Base-by-base conservation (phyloP, 441 rosid species). In the Viola pubescens region DNA sequence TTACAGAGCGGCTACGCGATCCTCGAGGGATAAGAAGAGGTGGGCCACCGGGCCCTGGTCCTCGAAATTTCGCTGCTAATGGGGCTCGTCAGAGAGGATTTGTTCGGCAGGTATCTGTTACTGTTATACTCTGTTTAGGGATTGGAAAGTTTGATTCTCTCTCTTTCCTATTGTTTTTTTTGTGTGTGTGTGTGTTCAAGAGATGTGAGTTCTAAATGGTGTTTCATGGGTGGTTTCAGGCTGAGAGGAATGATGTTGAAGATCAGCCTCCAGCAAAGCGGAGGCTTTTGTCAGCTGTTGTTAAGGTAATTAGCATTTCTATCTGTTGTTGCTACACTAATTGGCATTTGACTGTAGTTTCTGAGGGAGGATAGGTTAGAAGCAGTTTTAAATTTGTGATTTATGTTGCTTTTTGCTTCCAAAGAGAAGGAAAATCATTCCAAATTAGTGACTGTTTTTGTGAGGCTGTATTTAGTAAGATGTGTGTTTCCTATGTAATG, bases 11-110 rank as follows among this genome's bases (percentile, higher is more conserved):
- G 68, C 80, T 92, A 55, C 81, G 91, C 55, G 91, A 89, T 79
- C 98, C 97, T 63, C 81, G 97, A 37, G 98, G 98, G 26, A 78
- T 89, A n/a, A 94, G 97, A 11, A 71, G 97, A 11, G 97, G 98
- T 49, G 83, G 80, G 37, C 2, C 82, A 38, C 58, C 63, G 40
- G 79, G 77, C 9, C 61, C 73, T 41, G 86, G 70, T 16, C 85
- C 89, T 72, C 84, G 97, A 5, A 79, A 76, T 63, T 74, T 69
- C 12, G 82, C 83, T 19, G 70, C 77, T 48, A 81, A 75, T 54
- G 92, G 91, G 58, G 73, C 65, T 66, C 88, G 85, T 26, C 81
- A 73, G 4, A 82, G 95, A 38, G 85, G 79, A 69, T 79, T 81
- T 70, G 56, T 60, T 70, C 88, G 94, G 38, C 84, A 81, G 34